Evolutionary conservation across 2,329 filamentous ascomycete species (phyloP), one percentile per base, ranked within the genome.

Genomic region (Alternaria gansuensis): DNA sequence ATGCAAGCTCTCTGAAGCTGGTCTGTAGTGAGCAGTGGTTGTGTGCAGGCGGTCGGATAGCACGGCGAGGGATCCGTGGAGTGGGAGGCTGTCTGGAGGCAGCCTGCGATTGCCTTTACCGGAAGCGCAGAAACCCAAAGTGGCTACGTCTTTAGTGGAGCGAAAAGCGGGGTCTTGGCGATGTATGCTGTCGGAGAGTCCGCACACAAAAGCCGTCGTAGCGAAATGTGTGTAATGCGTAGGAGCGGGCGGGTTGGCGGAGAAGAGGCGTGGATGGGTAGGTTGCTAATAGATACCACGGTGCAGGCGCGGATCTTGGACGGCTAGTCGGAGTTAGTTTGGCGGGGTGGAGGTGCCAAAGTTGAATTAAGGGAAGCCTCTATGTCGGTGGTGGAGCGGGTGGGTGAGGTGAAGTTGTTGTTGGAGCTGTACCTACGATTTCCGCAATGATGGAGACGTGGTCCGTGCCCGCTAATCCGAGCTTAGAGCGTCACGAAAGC

Each of bases 261-360:
- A 41, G 60, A 64, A 69, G 63, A 62, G 63, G 57, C 49, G 55
- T 56, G 57, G 54, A 54, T 56, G 60, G 61, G 58, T 55, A 52
- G 33, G 53, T 60, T 43, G 63, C 62, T 60, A 55, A 40, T 41
- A 52, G 64, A 70, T 60, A 60, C 62, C 74, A 74, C 75, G 75
- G 74, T 77, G 74, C 74, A 77, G 74, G 74, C 74, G 74, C 66
- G 73, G 65, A 54, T 67, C 66, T 71, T 55, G 59, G 57, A 57
- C 60, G 59, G 66, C 57, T 58, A 57, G 56, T 46, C 52, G 53
- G 46, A 39, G 21, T 36, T 54, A 43, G 57, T 49, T 14, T 54
- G 61, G 54, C 50, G 43, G 59, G 33, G 45, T 51, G 59, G 40
- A 28, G 54, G 55, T 56, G 59, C 61, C 54, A 62, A 53, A 59